Evolutionary conservation across 345 rosid species (phyloP), one percentile per base, ranked within the genome.

Genomic region (Geranium brycei): DNA sequence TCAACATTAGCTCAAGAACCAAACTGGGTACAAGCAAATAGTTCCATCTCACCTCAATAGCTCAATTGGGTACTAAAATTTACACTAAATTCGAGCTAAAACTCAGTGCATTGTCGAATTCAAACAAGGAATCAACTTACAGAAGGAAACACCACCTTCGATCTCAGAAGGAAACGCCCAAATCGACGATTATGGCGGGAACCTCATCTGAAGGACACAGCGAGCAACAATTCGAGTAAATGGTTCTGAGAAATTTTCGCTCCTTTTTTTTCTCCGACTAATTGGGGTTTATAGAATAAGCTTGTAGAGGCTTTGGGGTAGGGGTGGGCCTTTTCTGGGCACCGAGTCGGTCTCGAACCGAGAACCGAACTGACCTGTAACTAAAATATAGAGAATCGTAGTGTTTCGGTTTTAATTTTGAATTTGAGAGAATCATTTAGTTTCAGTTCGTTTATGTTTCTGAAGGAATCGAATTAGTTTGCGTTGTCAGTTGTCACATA

Each of bases 91-190:
- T 38, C 47, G 11, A 38, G 47, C 47, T 38, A 10, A 38, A 38
- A 38, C 8, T 47, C 11, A 47, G 53, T 47, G 11, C 53, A 47
- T 47, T 47, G 15, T 47, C 13, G 15, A 47, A 47, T 47, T 0
- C 14, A 38, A 30, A 35, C 31, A 31, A 60, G 28, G 2, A 65
- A 35, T 35, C 62, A 62, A 68, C 86, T 84, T 69, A 91, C 96
- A 32, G 99, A 91, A 71, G 99, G 96, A 63, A 95, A 95, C 4
- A 95, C 97, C 47, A 97, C 99, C 76, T 95, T 95, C 41, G 97
- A 96, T n/a, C n/a, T n/a, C 96, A 32, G 99, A 91, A 71, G 99
- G 96, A 63, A 95, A 95, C 4, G 91, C 97, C 28, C 28, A 23
- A 23, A 23, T 23, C 28, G 28, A 23, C 28, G n/a, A n/a, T n/a